Percentiles rank a stretch among this genome's conserved stretches.
Conservation (phyloP, 176 grass and related monocot genomes). For the Luzula sylvatica region DNA sequence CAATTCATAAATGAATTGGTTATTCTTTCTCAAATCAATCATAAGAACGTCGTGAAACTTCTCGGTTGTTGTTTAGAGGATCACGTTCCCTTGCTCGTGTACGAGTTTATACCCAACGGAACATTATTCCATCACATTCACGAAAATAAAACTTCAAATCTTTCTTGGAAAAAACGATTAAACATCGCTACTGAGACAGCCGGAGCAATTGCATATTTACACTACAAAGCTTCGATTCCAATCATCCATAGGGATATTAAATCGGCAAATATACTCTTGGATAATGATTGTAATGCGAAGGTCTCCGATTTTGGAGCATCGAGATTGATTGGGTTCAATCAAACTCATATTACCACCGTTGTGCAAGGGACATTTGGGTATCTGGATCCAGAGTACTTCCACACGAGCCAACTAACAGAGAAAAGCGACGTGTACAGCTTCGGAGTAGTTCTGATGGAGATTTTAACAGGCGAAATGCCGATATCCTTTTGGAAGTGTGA, state of each 20-base stretch:
- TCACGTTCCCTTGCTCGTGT: slow-evolving; percentile 8
- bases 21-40: slow-evolving; percentile 20
- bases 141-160: not conserved
- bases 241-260: no score
- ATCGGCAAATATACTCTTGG: not conserved
- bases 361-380: no score
- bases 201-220: no score
- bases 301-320: not conserved
- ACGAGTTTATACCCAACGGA: slow-evolving; percentile 6
- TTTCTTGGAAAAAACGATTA: slow-evolving; percentile 12
- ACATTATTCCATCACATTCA: slow-evolving; percentile 13
- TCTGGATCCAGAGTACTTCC: no score
- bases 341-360: no score
- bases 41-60: slow-evolving; percentile 17
- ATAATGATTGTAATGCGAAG: no score
- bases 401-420: no score
- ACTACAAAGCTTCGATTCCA: not conserved
- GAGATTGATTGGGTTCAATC: not conserved
- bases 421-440: no score
- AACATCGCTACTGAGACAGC: not conserved
- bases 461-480: no score
- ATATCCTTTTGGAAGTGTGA: not conserved
- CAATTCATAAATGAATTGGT: slow-evolving; percentile 19
- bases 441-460: no score
- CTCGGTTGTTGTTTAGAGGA: slow-evolving; percentile 17